Conservation (phyloP, 805 yeast genomes). For the Candida michaelii region DNA sequence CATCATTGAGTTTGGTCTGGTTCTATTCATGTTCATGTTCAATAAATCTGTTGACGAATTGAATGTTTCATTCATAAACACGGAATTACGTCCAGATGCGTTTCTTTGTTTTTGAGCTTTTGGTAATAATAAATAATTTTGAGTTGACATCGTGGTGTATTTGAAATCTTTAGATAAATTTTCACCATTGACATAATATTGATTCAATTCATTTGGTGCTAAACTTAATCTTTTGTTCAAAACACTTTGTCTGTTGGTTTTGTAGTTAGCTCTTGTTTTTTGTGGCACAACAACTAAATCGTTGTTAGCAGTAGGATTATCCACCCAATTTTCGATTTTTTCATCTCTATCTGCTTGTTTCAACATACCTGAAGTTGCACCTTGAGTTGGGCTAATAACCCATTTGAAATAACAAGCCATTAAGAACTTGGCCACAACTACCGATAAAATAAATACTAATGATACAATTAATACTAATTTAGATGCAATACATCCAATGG, state of each 20-base stretch:
- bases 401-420: slow-evolving; percentile 90
- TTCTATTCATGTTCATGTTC: slow-evolving; percentile 11
- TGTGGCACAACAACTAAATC: slow-evolving; percentile 51
- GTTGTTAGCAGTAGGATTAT: slow-evolving; percentile 31
- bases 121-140: slow-evolving; percentile 41
- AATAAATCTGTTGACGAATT: slow-evolving; percentile 37
- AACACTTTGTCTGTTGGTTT: slow-evolving; percentile 40
- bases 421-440: slow-evolving; percentile 73
- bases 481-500: slow-evolving; percentile 94
- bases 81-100: slow-evolving; percentile 20
- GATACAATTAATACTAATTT: slow-evolving; percentile 78
- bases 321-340: slow-evolving; percentile 83
- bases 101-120: slow-evolving; percentile 14
- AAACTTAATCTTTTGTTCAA: slow-evolving; percentile 38
- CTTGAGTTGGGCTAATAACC: slow-evolving; percentile 71
- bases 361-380: slow-evolving; percentile 63
- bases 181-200: slow-evolving; percentile 36
- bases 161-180: slow-evolving; percentile 39
- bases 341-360: slow-evolving; percentile 65
- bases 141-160: slow-evolving; percentile 67
- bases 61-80: slow-evolving; percentile 27
- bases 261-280: slow-evolving; percentile 51
- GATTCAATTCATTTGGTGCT: slow-evolving; percentile 39
- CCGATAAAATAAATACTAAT: slow-evolving; percentile 77
- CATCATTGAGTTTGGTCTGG: slow-evolving; percentile 27